phyloP scores from a whole-genome alignment of 192 early-diverging fungal species.

The Powellomyces hirtus region DNA sequence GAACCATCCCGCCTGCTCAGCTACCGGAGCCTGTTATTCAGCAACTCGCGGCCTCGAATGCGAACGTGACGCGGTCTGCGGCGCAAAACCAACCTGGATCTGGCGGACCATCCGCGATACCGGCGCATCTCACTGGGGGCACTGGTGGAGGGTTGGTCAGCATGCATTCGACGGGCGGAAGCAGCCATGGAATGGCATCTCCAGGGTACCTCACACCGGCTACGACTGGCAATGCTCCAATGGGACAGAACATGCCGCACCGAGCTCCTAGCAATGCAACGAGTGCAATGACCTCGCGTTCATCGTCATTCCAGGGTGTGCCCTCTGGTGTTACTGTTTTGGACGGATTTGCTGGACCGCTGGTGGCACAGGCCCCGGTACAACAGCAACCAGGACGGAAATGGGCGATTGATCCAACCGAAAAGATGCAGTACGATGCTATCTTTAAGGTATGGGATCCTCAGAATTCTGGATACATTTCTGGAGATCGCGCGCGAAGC shows the following conservation, averaged over 20 bases:
- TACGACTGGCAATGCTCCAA: constrained; percentile 10
- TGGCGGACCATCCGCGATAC: background rate
- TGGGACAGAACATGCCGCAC: background rate
- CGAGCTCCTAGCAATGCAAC: background rate
- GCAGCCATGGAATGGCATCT: background rate
- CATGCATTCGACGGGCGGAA: constrained; percentile 3
- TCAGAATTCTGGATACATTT: constrained; percentile 62
- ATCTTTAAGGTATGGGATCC: constrained; percentile 78
- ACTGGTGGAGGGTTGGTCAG: background rate
- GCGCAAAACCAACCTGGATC: background rate
- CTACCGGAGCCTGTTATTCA: constrained; percentile 42
- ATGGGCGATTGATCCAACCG: constrained; percentile 46
- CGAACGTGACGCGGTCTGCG: background rate
- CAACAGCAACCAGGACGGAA: background rate
- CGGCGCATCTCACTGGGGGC: background rate
- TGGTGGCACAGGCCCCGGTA: constrained; percentile 20
- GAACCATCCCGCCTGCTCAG: constrained; percentile 34
- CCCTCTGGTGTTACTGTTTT: constrained; percentile 21
- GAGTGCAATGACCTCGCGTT: constrained; percentile 1
- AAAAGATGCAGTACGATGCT: constrained; percentile 52
- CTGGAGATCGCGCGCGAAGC: constrained; percentile 65
- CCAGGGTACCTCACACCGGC: constrained; percentile 6
- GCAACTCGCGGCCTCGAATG: constrained; percentile 33
- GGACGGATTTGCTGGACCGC: constrained; percentile 34
- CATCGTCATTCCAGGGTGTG: constrained; percentile 5